A percentile compares a stretch with the other conserved stretches of the same genome.
Conservation (phyloP, 768 basidiomycete species). For the Stropharia rugosoannulata region DNA sequence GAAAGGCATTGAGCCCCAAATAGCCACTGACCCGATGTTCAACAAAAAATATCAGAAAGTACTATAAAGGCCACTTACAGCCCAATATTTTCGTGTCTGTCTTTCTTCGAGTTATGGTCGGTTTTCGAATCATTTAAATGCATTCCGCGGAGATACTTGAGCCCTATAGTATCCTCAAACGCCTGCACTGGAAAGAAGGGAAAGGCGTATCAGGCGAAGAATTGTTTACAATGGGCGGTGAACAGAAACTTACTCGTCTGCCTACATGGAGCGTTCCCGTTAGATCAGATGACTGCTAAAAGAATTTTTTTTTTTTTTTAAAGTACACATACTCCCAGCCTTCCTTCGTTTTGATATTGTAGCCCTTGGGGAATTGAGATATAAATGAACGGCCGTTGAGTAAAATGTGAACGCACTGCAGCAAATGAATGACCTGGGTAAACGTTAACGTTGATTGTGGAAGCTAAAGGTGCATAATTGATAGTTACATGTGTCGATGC, state of each 20-base stretch:
- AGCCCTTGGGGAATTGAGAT: conserved; percentile 48
- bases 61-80: conserved; percentile 44
- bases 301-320: too few species aligned
- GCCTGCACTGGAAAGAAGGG: conserved; percentile 43
- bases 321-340: conserved; percentile 62
- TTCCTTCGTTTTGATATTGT: conserved; percentile 73
- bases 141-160: conserved; percentile 76
- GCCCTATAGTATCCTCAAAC: conserved; percentile 70
- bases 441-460: background rate
- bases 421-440: conserved; percentile 72
- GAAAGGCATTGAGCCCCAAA: conserved; percentile 62
- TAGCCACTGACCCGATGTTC: conserved; percentile 48
- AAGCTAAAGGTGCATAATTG: background rate
- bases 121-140: conserved; percentile 86
- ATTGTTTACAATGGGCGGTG: background rate
- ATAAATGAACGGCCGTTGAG: background rate
- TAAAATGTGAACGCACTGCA: conserved; percentile 44
- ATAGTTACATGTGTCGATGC: conserved; percentile 77
- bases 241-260: conserved; percentile 20
- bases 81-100: conserved; percentile 85
- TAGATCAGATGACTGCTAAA: background rate
- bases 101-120: conserved; percentile 60
- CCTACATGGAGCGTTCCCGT: conserved; percentile 9
- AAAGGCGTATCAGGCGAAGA: background rate
- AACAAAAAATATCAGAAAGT: background rate